phyloP scores from a whole-genome alignment of 768 basidiomycete genomes.

The Saitozyma podzolica region DNA sequence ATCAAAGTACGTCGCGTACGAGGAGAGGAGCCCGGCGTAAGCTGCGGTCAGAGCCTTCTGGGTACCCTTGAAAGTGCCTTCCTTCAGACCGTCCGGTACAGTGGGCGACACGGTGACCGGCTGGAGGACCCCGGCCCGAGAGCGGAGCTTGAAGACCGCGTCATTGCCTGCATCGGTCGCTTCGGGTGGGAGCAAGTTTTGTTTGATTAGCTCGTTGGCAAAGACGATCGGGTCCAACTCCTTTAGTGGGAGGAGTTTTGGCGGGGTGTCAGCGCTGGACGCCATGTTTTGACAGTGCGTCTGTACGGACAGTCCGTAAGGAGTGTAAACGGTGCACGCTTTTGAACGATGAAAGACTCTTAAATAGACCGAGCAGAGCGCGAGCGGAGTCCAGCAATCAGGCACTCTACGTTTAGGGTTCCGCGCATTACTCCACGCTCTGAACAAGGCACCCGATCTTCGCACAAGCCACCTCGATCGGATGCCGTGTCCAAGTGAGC shows the following conservation, averaged over 20 bases:
- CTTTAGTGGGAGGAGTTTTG: not conserved
- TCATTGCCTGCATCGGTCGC: no score
- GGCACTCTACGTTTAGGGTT: no score
- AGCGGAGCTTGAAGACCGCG: not conserved
- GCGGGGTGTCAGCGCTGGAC: not conserved
- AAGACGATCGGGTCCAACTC: slow-evolving; percentile 5
- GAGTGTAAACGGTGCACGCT: no score
- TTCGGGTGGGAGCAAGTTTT: not conserved
- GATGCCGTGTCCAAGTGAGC: no score
- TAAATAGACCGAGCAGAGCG: no score
- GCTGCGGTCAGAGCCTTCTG: slow-evolving; percentile 2
- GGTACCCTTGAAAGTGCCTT: slow-evolving; percentile 6
- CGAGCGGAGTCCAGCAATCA: no score
- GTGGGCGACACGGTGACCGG: not conserved
- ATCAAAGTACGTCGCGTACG: slow-evolving; percentile 1
- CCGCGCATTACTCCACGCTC: no score
- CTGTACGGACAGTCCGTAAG: no score
- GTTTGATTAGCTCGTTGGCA: slow-evolving; percentile 3
- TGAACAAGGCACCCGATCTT: no score
- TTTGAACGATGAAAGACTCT: no score
- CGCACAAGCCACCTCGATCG: no score
- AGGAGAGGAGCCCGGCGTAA: not conserved
- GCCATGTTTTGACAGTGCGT: no score
- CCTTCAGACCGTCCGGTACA: not conserved
- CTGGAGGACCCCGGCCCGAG: not conserved